Percentiles rank a stretch among this genome's conserved stretches.
Conservation (phyloP, 306 rosid genomes). For the Cicer arietinum region DNA sequence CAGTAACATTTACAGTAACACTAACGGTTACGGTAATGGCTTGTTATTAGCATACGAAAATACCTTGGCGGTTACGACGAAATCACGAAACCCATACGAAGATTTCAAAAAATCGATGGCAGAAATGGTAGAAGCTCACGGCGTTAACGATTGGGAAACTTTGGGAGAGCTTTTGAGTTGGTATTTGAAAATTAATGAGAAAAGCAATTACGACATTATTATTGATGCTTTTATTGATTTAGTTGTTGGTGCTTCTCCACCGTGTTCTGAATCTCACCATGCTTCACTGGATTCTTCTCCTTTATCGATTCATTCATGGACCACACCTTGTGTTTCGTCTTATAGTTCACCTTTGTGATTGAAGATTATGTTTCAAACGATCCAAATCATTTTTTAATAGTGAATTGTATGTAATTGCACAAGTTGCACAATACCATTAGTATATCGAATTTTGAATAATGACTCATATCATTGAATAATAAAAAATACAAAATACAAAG, state of each 20-base stretch:
- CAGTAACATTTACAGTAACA: background rate
- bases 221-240: slow-evolving; percentile 80
- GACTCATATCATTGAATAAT: no score
- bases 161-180: slow-evolving; percentile 75
- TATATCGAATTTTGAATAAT: no score
- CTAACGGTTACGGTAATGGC: background rate
- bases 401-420: background rate
- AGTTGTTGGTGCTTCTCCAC: slow-evolving; percentile 35
- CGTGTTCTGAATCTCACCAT: slow-evolving; percentile 31
- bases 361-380: background rate
- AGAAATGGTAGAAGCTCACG: slow-evolving; percentile 81
- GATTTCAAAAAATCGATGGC: slow-evolving; percentile 83
- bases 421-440: background rate
- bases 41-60: slow-evolving; percentile 44
- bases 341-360: slow-evolving; percentile 27
- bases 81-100: slow-evolving; percentile 63
- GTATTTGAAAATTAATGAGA: slow-evolving; percentile 63
- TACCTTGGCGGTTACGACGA: slow-evolving; percentile 57
- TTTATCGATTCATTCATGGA: slow-evolving; percentile 46
- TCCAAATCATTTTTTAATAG: background rate
- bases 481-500: no score
- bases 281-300: slow-evolving; percentile 41
- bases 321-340: slow-evolving; percentile 48
- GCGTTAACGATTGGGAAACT: slow-evolving; percentile 65
- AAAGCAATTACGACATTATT: slow-evolving; percentile 57